phyloP scores from a whole-genome alignment of 371 early-diverging fungal genomes.

The Gilbertella persicaria region DNA sequence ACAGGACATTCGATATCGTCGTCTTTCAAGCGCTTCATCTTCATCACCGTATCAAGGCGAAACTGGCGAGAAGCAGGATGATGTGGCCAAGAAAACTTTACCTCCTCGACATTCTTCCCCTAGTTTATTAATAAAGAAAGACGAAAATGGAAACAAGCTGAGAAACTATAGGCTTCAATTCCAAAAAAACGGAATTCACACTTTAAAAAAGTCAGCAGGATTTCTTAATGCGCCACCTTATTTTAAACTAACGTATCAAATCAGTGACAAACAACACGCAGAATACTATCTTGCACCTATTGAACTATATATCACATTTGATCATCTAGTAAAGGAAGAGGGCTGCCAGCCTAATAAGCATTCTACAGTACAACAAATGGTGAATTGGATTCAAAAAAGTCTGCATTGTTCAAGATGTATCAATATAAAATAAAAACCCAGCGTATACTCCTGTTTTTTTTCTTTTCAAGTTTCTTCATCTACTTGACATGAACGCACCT shows the following conservation, averaged over 20 bases:
- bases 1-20: no score
- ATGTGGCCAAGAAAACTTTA: no score
- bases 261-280: neutral
- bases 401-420: neutral
- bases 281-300: slow-evolving; percentile 1
- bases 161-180: no score
- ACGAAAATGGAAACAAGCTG: no score
- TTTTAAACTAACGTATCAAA: slow-evolving; percentile 1
- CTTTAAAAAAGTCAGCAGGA: no score
- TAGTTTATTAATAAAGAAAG: no score
- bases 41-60: no score
- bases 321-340: neutral
- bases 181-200: no score
- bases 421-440: neutral
- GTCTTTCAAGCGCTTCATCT: neutral
- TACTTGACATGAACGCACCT: neutral
- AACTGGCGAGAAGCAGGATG: no score
- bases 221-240: slow-evolving; percentile 2
- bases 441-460: neutral
- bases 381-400: neutral
- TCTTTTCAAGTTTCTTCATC: neutral
- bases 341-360: no score
- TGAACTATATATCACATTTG: neutral
- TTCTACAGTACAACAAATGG: neutral
- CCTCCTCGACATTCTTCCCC: no score